Percentiles rank a stretch among this genome's conserved stretches.
These are phyloP conservation scores for Casuarina glauca DNA, from an alignment of 306 rosid genomes.

Conservation along the genomic window DNA sequence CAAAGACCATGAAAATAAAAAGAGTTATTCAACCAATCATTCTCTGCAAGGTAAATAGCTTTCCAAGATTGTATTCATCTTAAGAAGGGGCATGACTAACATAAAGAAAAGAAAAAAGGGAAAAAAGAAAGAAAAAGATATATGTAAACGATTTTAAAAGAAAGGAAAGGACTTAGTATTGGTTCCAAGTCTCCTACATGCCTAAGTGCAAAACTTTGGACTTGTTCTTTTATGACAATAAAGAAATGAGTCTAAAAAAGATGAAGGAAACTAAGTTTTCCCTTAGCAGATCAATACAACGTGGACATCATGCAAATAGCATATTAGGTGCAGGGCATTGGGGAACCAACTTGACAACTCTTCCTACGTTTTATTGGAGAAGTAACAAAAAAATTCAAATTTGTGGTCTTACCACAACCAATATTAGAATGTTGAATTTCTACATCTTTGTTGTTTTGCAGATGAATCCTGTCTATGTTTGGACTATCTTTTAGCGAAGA, in stretches of 20 bases:
- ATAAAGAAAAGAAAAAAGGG: not conserved
- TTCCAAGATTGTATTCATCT: not conserved
- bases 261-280: no score
- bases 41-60: not conserved
- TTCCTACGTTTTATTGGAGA: not conserved
- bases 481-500: conserved; percentile 80
- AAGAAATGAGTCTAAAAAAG: no score
- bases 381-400: not conserved
- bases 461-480: conserved; percentile 91
- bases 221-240: no score
- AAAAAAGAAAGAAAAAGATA: not conserved
- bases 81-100: not conserved
- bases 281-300: not conserved
- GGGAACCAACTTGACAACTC: not conserved
- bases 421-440: conserved; percentile 76
- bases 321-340: not conserved
- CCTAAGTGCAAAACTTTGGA: no score
- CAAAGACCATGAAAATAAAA: conserved; percentile 18
- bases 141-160: no score
- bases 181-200: no score
- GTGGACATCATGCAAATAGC: not conserved
- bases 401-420: conserved; percentile 53
- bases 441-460: conserved; percentile 81
- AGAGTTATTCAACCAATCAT: conserved; percentile 31
- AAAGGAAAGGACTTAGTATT: no score